Conservation (phyloP, 257 asterid species). For the Solanum clarkiae region DNA sequence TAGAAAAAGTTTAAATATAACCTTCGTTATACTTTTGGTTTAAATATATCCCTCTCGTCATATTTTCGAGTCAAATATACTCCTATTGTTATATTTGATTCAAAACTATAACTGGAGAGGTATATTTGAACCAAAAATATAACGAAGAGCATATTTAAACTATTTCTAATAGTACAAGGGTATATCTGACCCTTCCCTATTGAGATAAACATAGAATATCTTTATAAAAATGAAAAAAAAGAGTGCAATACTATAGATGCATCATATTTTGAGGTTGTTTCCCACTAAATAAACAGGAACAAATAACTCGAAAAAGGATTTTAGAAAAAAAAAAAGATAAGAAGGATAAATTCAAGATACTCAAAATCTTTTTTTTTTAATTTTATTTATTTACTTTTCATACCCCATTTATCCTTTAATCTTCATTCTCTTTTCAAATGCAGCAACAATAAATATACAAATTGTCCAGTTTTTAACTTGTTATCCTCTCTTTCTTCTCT, state of each 20-base stretch:
- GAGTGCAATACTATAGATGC: not conserved
- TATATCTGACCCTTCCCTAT: not conserved
- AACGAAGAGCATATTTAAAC: no score
- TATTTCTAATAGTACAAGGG: no score
- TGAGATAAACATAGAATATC: not conserved
- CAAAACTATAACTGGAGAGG: no score
- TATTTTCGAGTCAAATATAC: no score
- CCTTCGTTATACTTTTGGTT: no score
- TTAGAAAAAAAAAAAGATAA: conserved; percentile 18
- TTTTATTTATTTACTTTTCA: not conserved
- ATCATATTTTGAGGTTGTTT: conserved; percentile 44
- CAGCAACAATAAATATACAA: conserved; percentile 5
- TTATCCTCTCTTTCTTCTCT: conserved; percentile 49
- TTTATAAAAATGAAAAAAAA: not conserved
- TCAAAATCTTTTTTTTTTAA: not conserved
- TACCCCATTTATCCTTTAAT: not conserved
- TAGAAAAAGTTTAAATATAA: no score
- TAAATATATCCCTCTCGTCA: no score
- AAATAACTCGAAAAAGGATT: conserved; percentile 6
- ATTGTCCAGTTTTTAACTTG: conserved; percentile 17
- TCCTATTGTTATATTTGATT: no score
- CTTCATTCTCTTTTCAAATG: conserved; percentile 13
- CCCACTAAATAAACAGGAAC: conserved; percentile 52
- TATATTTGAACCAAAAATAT: no score
- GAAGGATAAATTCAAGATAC: conserved; percentile 23